These are phyloP conservation scores for Domatiomyces globalis DNA, from an alignment of 2,329 filamentous ascomycete genomes.

Conservation along the genomic window DNA sequence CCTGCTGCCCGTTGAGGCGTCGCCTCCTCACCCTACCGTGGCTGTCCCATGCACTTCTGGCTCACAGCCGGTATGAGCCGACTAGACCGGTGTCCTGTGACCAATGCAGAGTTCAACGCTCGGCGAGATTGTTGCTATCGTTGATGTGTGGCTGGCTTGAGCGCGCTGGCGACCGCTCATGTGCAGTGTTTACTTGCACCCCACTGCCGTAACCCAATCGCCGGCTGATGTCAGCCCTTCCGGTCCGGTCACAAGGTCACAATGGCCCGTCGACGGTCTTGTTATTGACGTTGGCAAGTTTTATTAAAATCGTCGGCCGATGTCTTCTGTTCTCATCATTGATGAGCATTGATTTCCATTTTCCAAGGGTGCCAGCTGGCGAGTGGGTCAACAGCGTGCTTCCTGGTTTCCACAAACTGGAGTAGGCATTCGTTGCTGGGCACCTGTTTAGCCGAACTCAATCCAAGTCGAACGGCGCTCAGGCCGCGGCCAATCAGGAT, in stretches of 20 bases:
- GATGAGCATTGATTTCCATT: too few species aligned
- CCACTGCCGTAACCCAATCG: too few species aligned
- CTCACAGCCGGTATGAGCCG: background rate
- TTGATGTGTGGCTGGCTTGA: background rate
- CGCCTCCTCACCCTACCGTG: background rate
- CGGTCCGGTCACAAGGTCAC: too few species aligned
- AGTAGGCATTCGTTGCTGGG: background rate
- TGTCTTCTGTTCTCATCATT: too few species aligned
- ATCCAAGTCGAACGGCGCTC: background rate
- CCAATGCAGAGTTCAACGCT: background rate
- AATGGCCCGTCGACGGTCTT: too few species aligned
- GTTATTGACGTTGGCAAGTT: too few species aligned
- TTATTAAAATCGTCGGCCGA: too few species aligned
- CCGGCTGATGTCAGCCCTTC: too few species aligned
- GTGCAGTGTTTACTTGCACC: too few species aligned
- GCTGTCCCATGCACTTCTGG: background rate
- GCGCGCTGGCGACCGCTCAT: too few species aligned
- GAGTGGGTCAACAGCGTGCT: background rate
- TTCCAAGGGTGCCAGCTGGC: too few species aligned
- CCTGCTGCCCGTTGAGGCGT: slow-evolving; percentile 1
- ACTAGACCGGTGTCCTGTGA: background rate
- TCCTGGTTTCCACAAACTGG: background rate
- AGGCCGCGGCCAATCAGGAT: background rate
- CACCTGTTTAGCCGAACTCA: background rate
- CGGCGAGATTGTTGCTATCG: background rate